Evolutionary conservation across 1,284 basidiomycete species (phyloP).

Genomic region (Sanghuangporus weigelae): DNA sequence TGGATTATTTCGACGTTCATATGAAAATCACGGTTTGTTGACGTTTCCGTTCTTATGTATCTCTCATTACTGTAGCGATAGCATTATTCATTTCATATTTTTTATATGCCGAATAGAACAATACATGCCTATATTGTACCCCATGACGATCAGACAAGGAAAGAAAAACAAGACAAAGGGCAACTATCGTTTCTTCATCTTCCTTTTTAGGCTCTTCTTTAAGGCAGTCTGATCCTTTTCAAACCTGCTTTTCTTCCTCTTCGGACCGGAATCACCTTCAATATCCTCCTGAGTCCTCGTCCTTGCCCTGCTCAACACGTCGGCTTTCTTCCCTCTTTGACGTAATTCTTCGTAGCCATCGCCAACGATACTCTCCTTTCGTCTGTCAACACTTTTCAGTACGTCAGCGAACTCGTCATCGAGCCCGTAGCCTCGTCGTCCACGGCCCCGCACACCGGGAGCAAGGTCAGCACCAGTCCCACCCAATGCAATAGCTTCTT

Average conservation of each 20-base stretch:
- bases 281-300: conserved; percentile 33
- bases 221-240: conserved; percentile 64
- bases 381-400: conserved; percentile 49
- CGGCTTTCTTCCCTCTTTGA: conserved; percentile 59
- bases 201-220: conserved; percentile 34
- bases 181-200: conserved; percentile 19
- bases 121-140: background rate
- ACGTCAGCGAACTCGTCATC: conserved; percentile 86
- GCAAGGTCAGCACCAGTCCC: conserved; percentile 40
- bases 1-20: background rate
- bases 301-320: conserved; percentile 49
- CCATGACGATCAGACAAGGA: background rate
- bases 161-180: background rate
- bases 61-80: conserved; percentile 9
- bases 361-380: conserved; percentile 37
- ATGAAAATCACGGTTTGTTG: background rate
- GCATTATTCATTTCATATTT: background rate
- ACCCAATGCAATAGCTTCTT: conserved; percentile 91
- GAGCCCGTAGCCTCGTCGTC: conserved; percentile 65
- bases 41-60: conserved; percentile 5
- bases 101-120: background rate
- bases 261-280: conserved; percentile 37
- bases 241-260: conserved; percentile 69
- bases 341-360: conserved; percentile 77
- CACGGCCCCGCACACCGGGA: conserved; percentile 40